Evolutionary conservation across 2,329 filamentous ascomycete genomes (phyloP), one percentile per base, ranked within the genome.

Genomic region (Aspergillus japonicus): DNA sequence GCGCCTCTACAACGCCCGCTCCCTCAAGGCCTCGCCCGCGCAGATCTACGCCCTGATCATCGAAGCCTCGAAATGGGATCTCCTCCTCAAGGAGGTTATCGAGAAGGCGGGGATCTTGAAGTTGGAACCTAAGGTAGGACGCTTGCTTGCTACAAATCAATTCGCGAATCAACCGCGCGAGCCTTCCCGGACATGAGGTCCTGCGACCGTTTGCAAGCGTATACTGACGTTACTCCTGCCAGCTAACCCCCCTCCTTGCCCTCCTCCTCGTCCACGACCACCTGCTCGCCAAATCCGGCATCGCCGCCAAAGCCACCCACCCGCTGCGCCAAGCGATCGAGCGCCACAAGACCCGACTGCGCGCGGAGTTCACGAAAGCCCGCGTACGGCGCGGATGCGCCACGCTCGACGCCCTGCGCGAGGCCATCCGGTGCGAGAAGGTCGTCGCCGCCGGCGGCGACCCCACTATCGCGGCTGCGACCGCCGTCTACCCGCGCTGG

Each of bases 31-130:
- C 16, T 85, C 89, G 2, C 89, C 89, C 0, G 88, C 88, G 11
- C 91, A 96, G 72, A 81, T 98, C 7, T 98, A 95, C 73, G 95
- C 95, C 8, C 81, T 99, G 39, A 89, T 92, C 23, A 85, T 89
- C 23, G 93, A 98, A 76, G 87, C 91, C 1, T 88, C 89, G 66
- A 98, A 96, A 86, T 97, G 94, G 91, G 95, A 93, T 68, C 74
- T 81, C 3, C 82, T 97, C 2, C 78, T 99, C 51, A 92, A 92
- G 69, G 92, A 96, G 70, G 89, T 97, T n/a, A 86, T 99, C 70
- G 92, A 97, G 67, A 86, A 84, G 65, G 85, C 92, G 1, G 89
- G 87, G 3, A 78, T 98, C 39, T 78, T 98, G 39, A 83, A 83
- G n/a, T 78, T 87, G 10, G 95, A 99, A 80, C 88, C 86, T 64